These are phyloP conservation scores for Abrus precatorius DNA, from an alignment of 306 rosid genomes.

Conservation along the genomic window DNA sequence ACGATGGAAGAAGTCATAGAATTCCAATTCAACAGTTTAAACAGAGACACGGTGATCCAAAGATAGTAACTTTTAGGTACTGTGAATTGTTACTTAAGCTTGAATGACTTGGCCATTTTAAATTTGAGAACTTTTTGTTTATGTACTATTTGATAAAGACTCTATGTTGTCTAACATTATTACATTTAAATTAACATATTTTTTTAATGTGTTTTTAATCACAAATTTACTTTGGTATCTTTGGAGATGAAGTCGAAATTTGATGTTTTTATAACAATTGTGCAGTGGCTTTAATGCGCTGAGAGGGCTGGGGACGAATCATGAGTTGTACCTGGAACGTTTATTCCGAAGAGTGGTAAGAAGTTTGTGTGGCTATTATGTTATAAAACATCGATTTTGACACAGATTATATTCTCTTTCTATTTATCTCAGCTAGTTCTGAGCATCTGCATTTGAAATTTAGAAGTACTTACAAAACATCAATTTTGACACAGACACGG, in stretches of 20 bases:
- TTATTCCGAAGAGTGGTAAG: slow-evolving; percentile 53
- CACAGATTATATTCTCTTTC: too few species aligned
- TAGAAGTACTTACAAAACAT: background rate
- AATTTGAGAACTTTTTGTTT: too few species aligned
- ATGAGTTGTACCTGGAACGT: slow-evolving; percentile 40
- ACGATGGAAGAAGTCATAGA: background rate
- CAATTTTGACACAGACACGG: too few species aligned
- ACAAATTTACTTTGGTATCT: background rate
- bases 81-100: background rate
- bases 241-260: slow-evolving; percentile 9
- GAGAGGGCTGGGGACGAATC: background rate
- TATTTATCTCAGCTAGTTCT: too few species aligned
- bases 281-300: slow-evolving; percentile 51
- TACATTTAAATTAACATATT: too few species aligned
- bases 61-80: background rate
- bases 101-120: too few species aligned
- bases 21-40: slow-evolving; percentile 38
- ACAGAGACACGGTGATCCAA: slow-evolving; percentile 39
- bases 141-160: too few species aligned
- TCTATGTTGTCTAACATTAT: too few species aligned
- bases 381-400: background rate
- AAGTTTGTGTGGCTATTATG: background rate
- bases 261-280: slow-evolving; percentile 6
- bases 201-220: too few species aligned
- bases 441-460: background rate